Evolutionary conservation across 441 rosid genomes (phyloP), one percentile per base, ranked within the genome.

Genomic region (Pelargonium fulgidum): DNA sequence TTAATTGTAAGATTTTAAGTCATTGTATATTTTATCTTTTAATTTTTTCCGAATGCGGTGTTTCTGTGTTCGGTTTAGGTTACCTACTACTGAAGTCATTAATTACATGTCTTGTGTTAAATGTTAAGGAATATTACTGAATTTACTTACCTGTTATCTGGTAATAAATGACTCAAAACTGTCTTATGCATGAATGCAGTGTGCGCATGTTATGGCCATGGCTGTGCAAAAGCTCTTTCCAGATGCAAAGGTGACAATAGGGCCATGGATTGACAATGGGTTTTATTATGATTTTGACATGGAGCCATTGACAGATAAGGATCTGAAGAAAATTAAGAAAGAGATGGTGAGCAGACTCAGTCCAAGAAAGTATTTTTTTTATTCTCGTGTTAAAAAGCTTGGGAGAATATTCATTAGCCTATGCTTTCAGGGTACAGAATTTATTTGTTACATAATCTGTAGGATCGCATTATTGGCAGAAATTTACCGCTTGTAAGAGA

Each of bases 141-240:
- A 26, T 26, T 1, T 26, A 26, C 33, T 26, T 26, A 26, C 33
- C 33, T 26, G 33, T 26, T 26, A 26, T 26, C 33, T 26, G 33
- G 33, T 26, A 26, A 26, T n/a, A 14, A 10, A 16, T 17, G 12
- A 62, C 48, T 70, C 61, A 13, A 24, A 68, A 3, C 64, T 24
- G 1, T 20, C 4, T 59, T 13, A 45, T 58, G 16, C 63, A 17
- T 59, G 67, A 45, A 22, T 79, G 50, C 82, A 93, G 98, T 87
- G 96, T 79, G 96, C 98, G 0, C 98, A 93, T 83, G 97, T 93
- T 62, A 89, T 93, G 98, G 98, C 96, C 20, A 93, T 93, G 98
- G 96, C 98, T 50, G 97, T 91, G 80, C 98, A 93, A 75, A 93
- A 80, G 85, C 84, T 93, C 66, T 88, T 71, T 73, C 94, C 96